Percentiles rank a stretch among this genome's conserved stretches.
phyloP scores from a whole-genome alignment of 768 basidiomycete species.

The Inosperma sp. region DNA sequence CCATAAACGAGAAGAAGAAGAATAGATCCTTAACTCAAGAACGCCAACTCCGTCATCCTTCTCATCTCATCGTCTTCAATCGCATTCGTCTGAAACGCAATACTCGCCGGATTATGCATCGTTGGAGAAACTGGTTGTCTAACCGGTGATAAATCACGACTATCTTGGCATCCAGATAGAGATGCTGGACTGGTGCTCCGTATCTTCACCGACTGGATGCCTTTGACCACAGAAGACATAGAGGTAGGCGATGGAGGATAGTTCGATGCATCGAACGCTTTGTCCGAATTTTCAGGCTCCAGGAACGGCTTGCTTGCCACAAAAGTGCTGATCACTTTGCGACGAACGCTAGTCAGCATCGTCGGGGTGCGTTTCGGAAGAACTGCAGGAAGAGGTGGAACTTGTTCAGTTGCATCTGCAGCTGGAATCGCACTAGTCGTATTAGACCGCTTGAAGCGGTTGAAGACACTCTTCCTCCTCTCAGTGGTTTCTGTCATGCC shows the following conservation, averaged over 20 bases:
- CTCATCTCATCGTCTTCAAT: constrained; percentile 68
- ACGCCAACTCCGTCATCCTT: constrained; percentile 68
- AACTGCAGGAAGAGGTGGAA: too few species aligned
- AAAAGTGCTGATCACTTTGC: constrained; percentile 39
- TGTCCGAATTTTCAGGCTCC: constrained; percentile 17
- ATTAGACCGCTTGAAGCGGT: too few species aligned
- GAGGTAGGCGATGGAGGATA: constrained; percentile 40
- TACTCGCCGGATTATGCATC: constrained; percentile 55
- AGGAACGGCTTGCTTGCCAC: constrained; percentile 20
- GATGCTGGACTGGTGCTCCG: constrained; percentile 3
- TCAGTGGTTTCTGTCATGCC: too few species aligned
- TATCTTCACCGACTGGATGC: neutral
- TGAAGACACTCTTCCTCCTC: too few species aligned
- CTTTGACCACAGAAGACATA: constrained; percentile 15
- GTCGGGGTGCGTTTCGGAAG: too few species aligned
- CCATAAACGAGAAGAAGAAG: too few species aligned
- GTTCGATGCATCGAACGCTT: constrained; percentile 30
- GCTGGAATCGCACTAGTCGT: too few species aligned
- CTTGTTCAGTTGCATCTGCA: too few species aligned
- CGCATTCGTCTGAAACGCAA: constrained; percentile 44
- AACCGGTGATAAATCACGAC: constrained; percentile 9
- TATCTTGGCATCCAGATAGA: neutral
- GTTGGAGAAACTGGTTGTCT: constrained; percentile 50
- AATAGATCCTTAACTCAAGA: constrained; percentile 41
- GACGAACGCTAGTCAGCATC: constrained; percentile 29